phyloP scores from a whole-genome alignment of 495 filamentous ascomycete species.

The Penicillium desertorum region DNA sequence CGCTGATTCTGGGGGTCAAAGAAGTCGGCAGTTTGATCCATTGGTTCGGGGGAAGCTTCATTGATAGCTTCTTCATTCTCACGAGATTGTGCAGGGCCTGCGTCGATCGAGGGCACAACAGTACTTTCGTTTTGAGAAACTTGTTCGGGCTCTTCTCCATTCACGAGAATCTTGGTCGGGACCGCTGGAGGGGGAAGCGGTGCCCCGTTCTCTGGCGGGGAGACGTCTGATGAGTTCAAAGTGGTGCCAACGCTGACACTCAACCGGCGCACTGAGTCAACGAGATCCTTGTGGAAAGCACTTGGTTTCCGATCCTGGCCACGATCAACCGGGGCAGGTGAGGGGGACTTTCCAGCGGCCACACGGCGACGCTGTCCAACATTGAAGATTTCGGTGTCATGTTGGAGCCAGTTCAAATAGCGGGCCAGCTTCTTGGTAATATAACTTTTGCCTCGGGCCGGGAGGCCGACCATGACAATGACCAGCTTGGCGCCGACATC shows the following conservation, averaged over 20 bases:
- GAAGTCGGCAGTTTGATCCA: slow-evolving; percentile 89
- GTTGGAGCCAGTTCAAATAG: slow-evolving; percentile 96
- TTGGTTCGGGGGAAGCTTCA: slow-evolving; percentile 50
- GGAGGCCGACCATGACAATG: slow-evolving; percentile 97
- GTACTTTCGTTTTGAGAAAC: slow-evolving; percentile 30
- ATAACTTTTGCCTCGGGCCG: slow-evolving; percentile 94
- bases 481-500: slow-evolving; percentile 95
- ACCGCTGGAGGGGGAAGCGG: slow-evolving; percentile 40
- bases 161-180: slow-evolving; percentile 51
- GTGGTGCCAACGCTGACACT: slow-evolving; percentile 43
- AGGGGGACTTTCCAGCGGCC: slow-evolving; percentile 60
- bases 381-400: slow-evolving; percentile 94
- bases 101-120: slow-evolving; percentile 33
- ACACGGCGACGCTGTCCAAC: slow-evolving; percentile 87
- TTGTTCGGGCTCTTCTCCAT: slow-evolving; percentile 42
- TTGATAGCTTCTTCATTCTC: slow-evolving; percentile 27
- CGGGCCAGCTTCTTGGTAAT: slow-evolving; percentile 96
- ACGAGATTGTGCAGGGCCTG: slow-evolving; percentile 14
- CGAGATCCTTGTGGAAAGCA: slow-evolving; percentile 41
- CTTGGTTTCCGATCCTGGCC: slow-evolving; percentile 25
- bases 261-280: slow-evolving; percentile 45
- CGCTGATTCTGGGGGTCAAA: slow-evolving; percentile 88
- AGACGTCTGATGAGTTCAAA: slow-evolving; percentile 22
- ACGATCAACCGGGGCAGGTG: slow-evolving; percentile 29
- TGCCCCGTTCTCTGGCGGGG: slow-evolving; percentile 30